Percentiles rank a stretch among this genome's conserved stretches.
Evolutionary conservation across 1,284 basidiomycete species (phyloP).

Genomic region (Ceratobasidium sp.): DNA sequence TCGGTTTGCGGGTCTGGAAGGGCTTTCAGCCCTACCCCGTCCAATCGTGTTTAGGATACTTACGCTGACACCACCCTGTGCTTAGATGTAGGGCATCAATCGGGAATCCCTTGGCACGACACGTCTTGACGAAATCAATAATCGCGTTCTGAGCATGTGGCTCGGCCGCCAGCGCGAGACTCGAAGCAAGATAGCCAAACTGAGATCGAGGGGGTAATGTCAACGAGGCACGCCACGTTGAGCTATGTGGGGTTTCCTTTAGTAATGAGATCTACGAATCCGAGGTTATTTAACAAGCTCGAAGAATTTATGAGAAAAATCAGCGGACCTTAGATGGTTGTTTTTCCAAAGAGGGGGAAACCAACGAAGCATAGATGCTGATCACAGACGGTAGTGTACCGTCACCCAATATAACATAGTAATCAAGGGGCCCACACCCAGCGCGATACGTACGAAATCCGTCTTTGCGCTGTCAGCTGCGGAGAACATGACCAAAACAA

Average conservation of each 20-base stretch:
- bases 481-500: not conserved
- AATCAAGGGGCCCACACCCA: slow-evolving; percentile 33
- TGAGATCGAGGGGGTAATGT: slow-evolving; percentile 32
- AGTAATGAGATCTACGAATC: not conserved
- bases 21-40: too few relatives aligned
- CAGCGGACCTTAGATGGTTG: not conserved
- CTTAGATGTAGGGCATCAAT: slow-evolving; percentile 34
- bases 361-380: slow-evolving; percentile 28
- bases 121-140: slow-evolving; percentile 20
- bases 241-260: not conserved
- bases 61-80: slow-evolving; percentile 31
- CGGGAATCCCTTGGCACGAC: slow-evolving; percentile 30
- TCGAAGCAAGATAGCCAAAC: slow-evolving; percentile 36
- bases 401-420: slow-evolving; percentile 34
- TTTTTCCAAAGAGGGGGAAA: slow-evolving; percentile 6
- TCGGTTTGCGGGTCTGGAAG: slow-evolving; percentile 24
- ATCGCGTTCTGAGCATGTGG: slow-evolving; percentile 24
- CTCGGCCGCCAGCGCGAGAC: slow-evolving; percentile 18
- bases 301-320: not conserved
- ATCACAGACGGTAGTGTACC: slow-evolving; percentile 27
- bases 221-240: slow-evolving; percentile 26
- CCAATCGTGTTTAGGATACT: not conserved
- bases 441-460: slow-evolving; percentile 36
- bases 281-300: not conserved
- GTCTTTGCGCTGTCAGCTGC: slow-evolving; percentile 7